Percentiles rank a stretch among this genome's conserved stretches.
Conservation (phyloP, 2,329 filamentous ascomycete species). For the Cladosporium sp. region DNA sequence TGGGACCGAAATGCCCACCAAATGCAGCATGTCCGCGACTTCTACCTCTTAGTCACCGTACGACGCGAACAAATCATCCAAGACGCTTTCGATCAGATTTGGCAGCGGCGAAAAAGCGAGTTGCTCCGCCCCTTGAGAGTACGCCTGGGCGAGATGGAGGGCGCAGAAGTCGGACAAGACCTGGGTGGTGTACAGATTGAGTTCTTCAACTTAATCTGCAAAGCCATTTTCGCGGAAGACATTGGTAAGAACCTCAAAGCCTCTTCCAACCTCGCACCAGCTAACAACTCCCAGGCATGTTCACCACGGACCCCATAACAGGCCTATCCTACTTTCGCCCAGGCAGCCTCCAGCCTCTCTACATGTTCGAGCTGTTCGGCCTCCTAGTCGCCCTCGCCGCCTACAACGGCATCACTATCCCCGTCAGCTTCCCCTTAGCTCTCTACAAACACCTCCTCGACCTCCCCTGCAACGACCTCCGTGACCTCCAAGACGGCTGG, state of each 20-base stretch:
- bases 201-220: constrained; percentile 81
- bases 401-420: constrained; percentile 88
- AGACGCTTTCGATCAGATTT: constrained; percentile 72
- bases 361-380: constrained; percentile 87
- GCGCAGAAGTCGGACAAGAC: constrained; percentile 84
- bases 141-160: constrained; percentile 68
- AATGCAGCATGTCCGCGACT: constrained; percentile 27
- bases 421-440: constrained; percentile 78
- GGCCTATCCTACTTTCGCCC: constrained; percentile 86
- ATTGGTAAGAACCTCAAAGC: constrained; percentile 48
- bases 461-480: neutral
- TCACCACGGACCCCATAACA: constrained; percentile 70
- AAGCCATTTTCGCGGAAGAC: constrained; percentile 70
- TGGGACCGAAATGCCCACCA: constrained; percentile 29
- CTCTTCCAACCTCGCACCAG: too few species aligned
- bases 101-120: constrained; percentile 77
- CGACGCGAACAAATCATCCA: constrained; percentile 37
- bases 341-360: constrained; percentile 71
- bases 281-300: constrained; percentile 50
- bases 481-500: constrained; percentile 11
- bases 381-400: constrained; percentile 83
- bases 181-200: constrained; percentile 95
- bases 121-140: constrained; percentile 83
- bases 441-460: constrained; percentile 54
- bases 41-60: constrained; percentile 41